Conservation (phyloP, 805 yeast genomes). For the Candida coleopterorum region DNA sequence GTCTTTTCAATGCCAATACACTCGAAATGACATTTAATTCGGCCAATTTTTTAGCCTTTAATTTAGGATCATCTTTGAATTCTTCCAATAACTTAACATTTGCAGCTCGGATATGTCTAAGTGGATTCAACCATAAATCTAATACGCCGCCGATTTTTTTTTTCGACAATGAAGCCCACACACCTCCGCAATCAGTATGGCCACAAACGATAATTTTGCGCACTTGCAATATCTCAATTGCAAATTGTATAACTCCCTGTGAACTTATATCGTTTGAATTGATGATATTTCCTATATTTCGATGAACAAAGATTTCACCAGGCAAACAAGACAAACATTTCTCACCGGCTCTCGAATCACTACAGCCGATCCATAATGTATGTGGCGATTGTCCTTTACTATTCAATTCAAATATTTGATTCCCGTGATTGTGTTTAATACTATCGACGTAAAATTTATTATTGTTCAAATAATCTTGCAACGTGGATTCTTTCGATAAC, state of each 20-base stretch:
- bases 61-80: conserved; percentile 43
- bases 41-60: conserved; percentile 57
- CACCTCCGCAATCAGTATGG: conserved; percentile 94
- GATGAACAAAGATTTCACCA: conserved; percentile 85
- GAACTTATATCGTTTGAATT: conserved; percentile 67
- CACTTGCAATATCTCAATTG: conserved; percentile 79
- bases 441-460: conserved; percentile 44
- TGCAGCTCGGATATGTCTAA: conserved; percentile 63
- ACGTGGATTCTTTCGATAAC: conserved; percentile 43
- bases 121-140: conserved; percentile 68
- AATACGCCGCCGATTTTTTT: conserved; percentile 63
- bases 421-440: conserved; percentile 48
- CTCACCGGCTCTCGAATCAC: conserved; percentile 88
- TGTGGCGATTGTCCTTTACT: conserved; percentile 89
- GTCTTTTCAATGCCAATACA: conserved; percentile 58
- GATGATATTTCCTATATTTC: conserved; percentile 82
- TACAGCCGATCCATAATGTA: conserved; percentile 91
- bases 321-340: conserved; percentile 71
- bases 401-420: conserved; percentile 51
- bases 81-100: conserved; percentile 46
- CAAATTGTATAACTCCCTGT: conserved; percentile 80
- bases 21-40: conserved; percentile 76
- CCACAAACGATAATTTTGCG: conserved; percentile 83
- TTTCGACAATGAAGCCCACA: conserved; percentile 69
- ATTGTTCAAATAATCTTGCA: conserved; percentile 45